Base-by-base conservation (phyloP, 2,329 filamentous ascomycete genomes). In the Fusarium humuli region DNA sequence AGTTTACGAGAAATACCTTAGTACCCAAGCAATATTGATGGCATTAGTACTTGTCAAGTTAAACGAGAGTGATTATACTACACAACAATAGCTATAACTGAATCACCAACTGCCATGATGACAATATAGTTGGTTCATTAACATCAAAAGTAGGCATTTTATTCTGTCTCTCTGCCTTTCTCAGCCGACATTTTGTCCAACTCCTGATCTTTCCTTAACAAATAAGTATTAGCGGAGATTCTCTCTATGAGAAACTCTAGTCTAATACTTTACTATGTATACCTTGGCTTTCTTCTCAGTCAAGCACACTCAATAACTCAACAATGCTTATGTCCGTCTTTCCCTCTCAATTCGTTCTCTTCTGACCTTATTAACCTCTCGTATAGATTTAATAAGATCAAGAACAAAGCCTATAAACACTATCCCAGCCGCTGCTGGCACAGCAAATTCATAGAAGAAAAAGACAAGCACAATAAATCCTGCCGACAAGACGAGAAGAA, bases 401-500 rank as follows among this genome's bases (percentile, higher is more conserved):
- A 65, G n/a, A 12, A 53, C 18, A 44, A 40, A 46, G 13, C 34
- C 23, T 10, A 62, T 20, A 9, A 57, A 25, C 4, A 57, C 16
- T 16, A 61, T n/a, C 16, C 46, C 57, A 27, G 49, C 34, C 29
- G 54, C 22, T 34, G 25, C 50, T 50, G 62, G 56, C 22, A 62
- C 56, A 25, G 50, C 50, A 34, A 30, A 57, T 23, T 67, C 40
- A 16, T 62, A 62, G 22, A 62, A 48, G 27, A 67, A 47, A 44
- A 62, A 50, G 29, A 42, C 47, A n/a, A 29, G 9, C 29, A 52
- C 64, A 16, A 57, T 44, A 16, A 48, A 32, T 5, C 40, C 64
- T 9, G 34, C 45, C 23, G 37, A 20, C 16, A 67, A 44, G 12
- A 61, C 48, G 14, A 67, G 34, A n/a, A 44, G 16, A 14, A 44